Evolutionary conservation across 75 land plant genomes (phyloP), one percentile per base, ranked within the genome.

Genomic region (Pseudotsuga menziesii): DNA sequence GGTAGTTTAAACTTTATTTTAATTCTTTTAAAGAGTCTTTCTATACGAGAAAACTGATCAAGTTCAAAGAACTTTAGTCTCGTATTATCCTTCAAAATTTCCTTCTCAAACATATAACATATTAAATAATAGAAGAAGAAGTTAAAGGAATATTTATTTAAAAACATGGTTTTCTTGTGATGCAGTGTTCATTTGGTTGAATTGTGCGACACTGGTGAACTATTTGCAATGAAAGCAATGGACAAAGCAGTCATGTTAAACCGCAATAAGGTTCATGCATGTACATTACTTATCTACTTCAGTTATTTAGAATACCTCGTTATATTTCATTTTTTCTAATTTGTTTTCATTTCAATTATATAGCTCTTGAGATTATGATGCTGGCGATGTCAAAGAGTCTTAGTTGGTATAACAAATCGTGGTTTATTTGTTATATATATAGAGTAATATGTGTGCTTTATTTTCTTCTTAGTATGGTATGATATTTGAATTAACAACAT

Each of bases 221-320:
- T 94, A 19, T 96, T 64, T 86, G 99, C 99, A 58, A 94, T 96
- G 94, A 96, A 96, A 82, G 95, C 99, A 75, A 96, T 96, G 98
- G 97, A 96, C 64, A 96, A 96, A 60, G 75, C 80, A 44, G 62
- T 86, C 20, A 91, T 96, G 94, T 52, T 96, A 72, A 89, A 94
- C 27, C 91, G 99, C 19, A 96, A 96, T 83, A 96, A 96, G 95
- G 98, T 93, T 23, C 44, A 27, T 26, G 13, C 36, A 29, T 25
- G 29, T 3, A 20, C 23, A 73, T 64, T 61, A 67, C 22, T 64
- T 44, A 7, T 15, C 0, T 12, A 26, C 17, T 58, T 19, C 23
- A 56, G 56, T 26, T 12, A 9, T 41, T 3, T 29, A 39, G 9
- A 19, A 41, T 69, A 23, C n/a, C 39, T 39, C 35, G 41, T 7